Base-by-base conservation (phyloP, 805 yeast genomes). In the Yamadazyma sp. region DNA sequence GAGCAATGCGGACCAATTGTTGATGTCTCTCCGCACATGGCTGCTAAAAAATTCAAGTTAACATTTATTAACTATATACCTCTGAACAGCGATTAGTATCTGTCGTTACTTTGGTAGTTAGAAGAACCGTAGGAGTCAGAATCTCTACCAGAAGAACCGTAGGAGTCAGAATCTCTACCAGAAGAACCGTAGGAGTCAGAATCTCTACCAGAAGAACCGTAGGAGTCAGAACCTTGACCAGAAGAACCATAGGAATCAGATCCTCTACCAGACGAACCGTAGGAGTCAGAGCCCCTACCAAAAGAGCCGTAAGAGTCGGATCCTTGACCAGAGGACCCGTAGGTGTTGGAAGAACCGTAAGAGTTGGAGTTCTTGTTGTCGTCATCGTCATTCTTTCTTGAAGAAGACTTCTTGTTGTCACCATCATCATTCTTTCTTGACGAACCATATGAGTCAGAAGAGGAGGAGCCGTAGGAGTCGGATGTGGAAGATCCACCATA, bases 81-180 rank as follows among this genome's bases (percentile, higher is more conserved):
- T n/a, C n/a, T n/a, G n/a, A n/a, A n/a, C n/a, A n/a, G n/a, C n/a
- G n/a, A n/a, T 24, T 34, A 35, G 28, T 28, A 38, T 24, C 38
- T 35, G 28, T 36, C 36, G 36, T 42, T 5, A 14, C 40, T 28
- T 13, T 28, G 23, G 16, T 31, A 34, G 36, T 32, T 17, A 28
- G 55, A 48, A n/a, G 60, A 55, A 7, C 62, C 64, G 38, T 53
- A 55, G n/a, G 59, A 53, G 40, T 50, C 47, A 16, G 45, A 41
- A 41, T 46, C 48, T 24, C n/a, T n/a, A n/a, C 44, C 43, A 17
- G 45, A 40, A 18, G 58, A 48, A 13, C 62, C 61, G 41, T 56
- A 57, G 2, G 60, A 50, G 32, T 49, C 49, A 14, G 37, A 25
- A 12, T 14, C n/a, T 25, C 32, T 17, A 18, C 22, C 22, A 16